Evolutionary conservation across 1,139 yeast genomes (phyloP).

Genomic region (Pichia sp.): DNA sequence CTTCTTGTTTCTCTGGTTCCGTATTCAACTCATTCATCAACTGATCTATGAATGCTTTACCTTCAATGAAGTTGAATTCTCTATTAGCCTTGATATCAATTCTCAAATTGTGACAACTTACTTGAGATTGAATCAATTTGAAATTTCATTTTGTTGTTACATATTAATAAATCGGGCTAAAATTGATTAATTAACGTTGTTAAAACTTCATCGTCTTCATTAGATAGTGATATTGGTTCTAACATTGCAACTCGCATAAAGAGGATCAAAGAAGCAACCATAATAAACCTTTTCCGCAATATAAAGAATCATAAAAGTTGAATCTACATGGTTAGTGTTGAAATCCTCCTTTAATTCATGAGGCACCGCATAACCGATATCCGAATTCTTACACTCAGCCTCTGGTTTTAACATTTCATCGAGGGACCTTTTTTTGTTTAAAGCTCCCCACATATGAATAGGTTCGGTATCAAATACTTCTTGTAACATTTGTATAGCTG

Average conservation of each 20-base stretch:
- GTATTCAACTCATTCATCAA: slow-evolving; percentile 6
- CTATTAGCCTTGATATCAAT: slow-evolving; percentile 16
- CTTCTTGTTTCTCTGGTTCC: background rate
- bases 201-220: slow-evolving; percentile 3
- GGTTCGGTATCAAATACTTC: background rate
- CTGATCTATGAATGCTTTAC: slow-evolving; percentile 11
- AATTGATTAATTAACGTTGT: slow-evolving; percentile 3
- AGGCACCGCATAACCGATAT: background rate
- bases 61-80: slow-evolving; percentile 16
- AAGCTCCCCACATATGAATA: background rate
- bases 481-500: too few species aligned
- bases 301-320: slow-evolving; percentile 1
- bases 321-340: slow-evolving; percentile 6
- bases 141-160: slow-evolving; percentile 12
- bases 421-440: background rate
- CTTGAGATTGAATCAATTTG: background rate
- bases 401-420: background rate
- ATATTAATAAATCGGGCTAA: slow-evolving; percentile 13
- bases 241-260: background rate
- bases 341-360: background rate
- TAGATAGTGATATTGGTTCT: slow-evolving; percentile 6
- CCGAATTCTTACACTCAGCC: background rate
- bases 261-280: slow-evolving; percentile 8
- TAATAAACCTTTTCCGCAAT: background rate
- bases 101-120: background rate